phyloP scores from a whole-genome alignment of 1,284 basidiomycete genomes.

The Apiotrichum akiyoshidainum region DNA sequence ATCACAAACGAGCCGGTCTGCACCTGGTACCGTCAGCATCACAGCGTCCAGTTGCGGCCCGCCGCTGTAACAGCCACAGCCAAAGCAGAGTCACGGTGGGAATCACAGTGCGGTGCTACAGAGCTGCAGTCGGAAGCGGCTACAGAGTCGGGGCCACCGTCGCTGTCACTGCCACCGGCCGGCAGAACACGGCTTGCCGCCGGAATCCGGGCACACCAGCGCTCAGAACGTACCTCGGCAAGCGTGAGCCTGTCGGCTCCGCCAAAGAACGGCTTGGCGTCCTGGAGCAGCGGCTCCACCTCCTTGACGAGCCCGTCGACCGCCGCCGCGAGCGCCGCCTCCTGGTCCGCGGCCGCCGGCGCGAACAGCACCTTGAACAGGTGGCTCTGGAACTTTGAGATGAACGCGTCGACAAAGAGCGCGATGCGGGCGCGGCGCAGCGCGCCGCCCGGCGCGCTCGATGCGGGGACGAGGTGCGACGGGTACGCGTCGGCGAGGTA shows the following conservation, averaged over 20 bases:
- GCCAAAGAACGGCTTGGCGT: slow-evolving; percentile 13
- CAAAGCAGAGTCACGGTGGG: no score
- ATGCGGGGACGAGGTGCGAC: slow-evolving; percentile 8
- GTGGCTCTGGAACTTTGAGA: slow-evolving; percentile 7
- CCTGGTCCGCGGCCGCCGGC: neutral
- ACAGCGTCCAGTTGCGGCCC: no score
- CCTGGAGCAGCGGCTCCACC: slow-evolving; percentile 12
- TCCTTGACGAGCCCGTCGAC: slow-evolving; percentile 6
- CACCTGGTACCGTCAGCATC: slow-evolving; percentile 3
- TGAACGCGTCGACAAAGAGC: slow-evolving; percentile 12
- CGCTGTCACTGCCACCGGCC: no score
- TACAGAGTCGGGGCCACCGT: no score
- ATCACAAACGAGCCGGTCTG: slow-evolving; percentile 13
- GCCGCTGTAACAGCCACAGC: no score
- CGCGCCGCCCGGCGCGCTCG: slow-evolving; percentile 6
- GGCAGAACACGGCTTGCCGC: no score
- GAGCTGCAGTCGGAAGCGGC: no score
- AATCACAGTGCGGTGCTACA: no score
- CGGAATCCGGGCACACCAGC: no score
- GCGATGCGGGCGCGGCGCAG: slow-evolving; percentile 12
- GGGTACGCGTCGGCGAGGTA: slow-evolving; percentile 17
- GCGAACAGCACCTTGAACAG: slow-evolving; percentile 4
- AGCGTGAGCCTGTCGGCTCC: slow-evolving; percentile 12
- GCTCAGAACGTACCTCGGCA: slow-evolving; percentile 12
- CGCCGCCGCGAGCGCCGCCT: neutral